Base-by-base conservation (phyloP, 2,329 filamentous ascomycete genomes). In the Cryphonectria carpinicola region DNA sequence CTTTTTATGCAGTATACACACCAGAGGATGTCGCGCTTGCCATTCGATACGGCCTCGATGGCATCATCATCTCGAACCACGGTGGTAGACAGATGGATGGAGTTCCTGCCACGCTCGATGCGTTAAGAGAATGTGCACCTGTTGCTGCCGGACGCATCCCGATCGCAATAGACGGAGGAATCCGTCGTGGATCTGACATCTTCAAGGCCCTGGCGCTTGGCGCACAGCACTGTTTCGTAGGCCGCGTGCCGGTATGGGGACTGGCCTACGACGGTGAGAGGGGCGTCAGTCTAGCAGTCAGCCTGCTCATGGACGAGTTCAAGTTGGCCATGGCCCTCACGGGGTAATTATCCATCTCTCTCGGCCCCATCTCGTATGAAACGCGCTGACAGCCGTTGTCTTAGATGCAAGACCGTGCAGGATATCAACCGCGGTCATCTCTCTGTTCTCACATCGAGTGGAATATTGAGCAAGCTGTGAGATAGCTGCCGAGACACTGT, bases 41-140 rank as follows among this genome's bases (percentile, higher is more conserved):
- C 3, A 78, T 84, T 14, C 28, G 35, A 6, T 60, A 69, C 52
- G n/a, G 41, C 22, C 19, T 69, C n/a, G 62, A 69, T n/a, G 67
- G 67, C 1, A 88, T 90, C 69, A 82, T 90, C 0, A 84, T 90
- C 10, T 85, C 82, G 35, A 90, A 90, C 71, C 88, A 90, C 77
- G 88, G 87, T 2, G 88, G 87, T 0, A 77, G 88, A 54, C 78
- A 75, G 71, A 68, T 80, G 11, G 79, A 80, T 71, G 82, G 43
- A 80, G 81, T 81, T 0, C 79, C 83, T 32, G 77, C 86, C 0
- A 81, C 84, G 0, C 80, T 88, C 37, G 77, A 88, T 43, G 81
- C 84, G 0, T 49, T 69, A 3, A 43, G 67, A 25, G 82, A 82
- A 69, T 82, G 82, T 67, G 83, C 82, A 25, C 86, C 86, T 0